Evolutionary conservation across 768 basidiomycete genomes (phyloP).

Genomic region (Naganishia friedmannii): DNA sequence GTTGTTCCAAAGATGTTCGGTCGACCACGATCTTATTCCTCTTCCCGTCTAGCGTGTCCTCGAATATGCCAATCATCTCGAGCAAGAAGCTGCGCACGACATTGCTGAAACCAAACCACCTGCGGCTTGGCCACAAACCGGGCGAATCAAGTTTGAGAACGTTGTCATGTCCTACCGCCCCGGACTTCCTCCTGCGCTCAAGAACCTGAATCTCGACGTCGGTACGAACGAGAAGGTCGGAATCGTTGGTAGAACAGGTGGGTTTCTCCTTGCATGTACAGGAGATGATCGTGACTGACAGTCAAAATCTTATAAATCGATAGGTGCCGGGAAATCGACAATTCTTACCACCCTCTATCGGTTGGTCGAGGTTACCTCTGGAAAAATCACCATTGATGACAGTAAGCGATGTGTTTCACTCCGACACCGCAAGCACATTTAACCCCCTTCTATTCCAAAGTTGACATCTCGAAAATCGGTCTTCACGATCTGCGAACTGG

Average conservation of each 20-base stretch:
- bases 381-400: constrained; percentile 74
- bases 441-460: constrained; percentile 23
- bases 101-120: constrained; percentile 63
- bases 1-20: too few relatives aligned
- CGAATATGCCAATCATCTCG: constrained; percentile 73
- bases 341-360: constrained; percentile 86
- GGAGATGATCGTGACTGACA: constrained; percentile 41
- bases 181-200: constrained; percentile 83
- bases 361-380: constrained; percentile 72
- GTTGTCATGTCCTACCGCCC: constrained; percentile 79
- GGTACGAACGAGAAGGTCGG: constrained; percentile 83
- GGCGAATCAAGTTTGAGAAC: constrained; percentile 69
- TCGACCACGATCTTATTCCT: too few relatives aligned
- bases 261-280: background rate
- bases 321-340: constrained; percentile 76
- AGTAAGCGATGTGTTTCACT: constrained; percentile 1
- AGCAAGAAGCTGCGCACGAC: constrained; percentile 75
- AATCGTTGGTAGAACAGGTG: constrained; percentile 66
- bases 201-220: constrained; percentile 70
- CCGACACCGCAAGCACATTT: background rate
- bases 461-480: constrained; percentile 80
- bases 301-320: constrained; percentile 55
- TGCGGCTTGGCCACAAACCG: constrained; percentile 69
- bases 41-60: constrained; percentile 69
- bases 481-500: constrained; percentile 61